A percentile compares a stretch with the other conserved stretches of the same genome.
These are phyloP conservation scores for Thozetella sp. DNA, from an alignment of 495 filamentous ascomycete genomes.

Conservation along the genomic window DNA sequence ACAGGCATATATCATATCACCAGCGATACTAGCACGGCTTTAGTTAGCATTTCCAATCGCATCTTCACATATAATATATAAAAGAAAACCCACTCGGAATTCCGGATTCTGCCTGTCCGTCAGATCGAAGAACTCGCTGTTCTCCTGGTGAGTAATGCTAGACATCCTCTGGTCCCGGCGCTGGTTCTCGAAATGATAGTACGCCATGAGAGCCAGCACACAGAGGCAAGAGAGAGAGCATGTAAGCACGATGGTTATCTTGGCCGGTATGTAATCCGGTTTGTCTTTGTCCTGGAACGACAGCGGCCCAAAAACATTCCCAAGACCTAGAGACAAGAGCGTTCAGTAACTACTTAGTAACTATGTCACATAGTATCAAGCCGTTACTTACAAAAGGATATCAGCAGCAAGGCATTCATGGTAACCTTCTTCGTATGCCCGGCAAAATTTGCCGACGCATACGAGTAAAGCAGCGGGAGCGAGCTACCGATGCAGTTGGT, in stretches of 20 bases:
- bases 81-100: constrained; percentile 25
- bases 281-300: constrained; percentile 21
- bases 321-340: constrained; percentile 4
- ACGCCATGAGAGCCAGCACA: constrained; percentile 33
- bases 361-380: background rate
- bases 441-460: constrained; percentile 20
- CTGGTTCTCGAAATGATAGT: constrained; percentile 47
- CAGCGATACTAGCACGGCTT: background rate
- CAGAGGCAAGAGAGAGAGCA: constrained; percentile 17
- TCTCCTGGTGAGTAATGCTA: constrained; percentile 28
- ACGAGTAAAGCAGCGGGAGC: constrained; percentile 21
- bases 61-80: background rate
- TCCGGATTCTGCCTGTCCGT: constrained; percentile 59
- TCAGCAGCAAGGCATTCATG: constrained; percentile 21
- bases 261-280: constrained; percentile 21
- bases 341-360: background rate
- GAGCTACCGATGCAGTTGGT: constrained; percentile 23
- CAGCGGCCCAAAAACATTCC: constrained; percentile 25
- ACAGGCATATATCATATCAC: background rate
- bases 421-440: constrained; percentile 29
- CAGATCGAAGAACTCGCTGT: constrained; percentile 55
- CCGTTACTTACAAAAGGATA: constrained; percentile 10
- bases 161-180: constrained; percentile 51
- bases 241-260: constrained; percentile 18
- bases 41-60: background rate